These are phyloP conservation scores for Boletus hoseneyae DNA, from an alignment of 1,284 basidiomycete species.

Conservation along the genomic window DNA sequence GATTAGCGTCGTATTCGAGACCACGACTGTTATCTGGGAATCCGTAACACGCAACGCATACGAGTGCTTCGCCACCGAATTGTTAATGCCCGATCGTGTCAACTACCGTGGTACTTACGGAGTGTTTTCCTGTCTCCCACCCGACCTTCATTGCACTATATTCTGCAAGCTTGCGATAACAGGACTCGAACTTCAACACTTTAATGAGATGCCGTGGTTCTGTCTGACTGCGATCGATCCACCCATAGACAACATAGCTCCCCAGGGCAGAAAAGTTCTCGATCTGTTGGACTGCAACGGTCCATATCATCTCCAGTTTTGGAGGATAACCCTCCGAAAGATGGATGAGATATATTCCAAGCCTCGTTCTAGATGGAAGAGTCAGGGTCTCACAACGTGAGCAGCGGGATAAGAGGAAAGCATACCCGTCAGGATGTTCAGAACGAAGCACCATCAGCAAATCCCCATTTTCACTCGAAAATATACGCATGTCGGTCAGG, in stretches of 20 bases:
- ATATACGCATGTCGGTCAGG: slow-evolving; percentile 5
- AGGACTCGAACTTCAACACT: slow-evolving; percentile 1
- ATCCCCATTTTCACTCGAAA: slow-evolving; percentile 8
- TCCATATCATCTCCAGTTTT: neutral
- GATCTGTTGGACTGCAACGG: neutral
- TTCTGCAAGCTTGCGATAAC: neutral
- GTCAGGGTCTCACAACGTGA: neutral
- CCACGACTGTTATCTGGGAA: slow-evolving; percentile 5
- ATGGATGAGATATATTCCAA: slow-evolving; percentile 7
- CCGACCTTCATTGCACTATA: neutral
- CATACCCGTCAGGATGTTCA: slow-evolving; percentile 2
- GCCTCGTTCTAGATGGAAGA: slow-evolving; percentile 1
- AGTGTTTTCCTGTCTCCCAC: slow-evolving; percentile 1
- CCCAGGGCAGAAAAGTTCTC: slow-evolving; percentile 6
- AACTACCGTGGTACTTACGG: neutral
- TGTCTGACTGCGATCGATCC: slow-evolving; percentile 4
- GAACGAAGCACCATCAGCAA: slow-evolving; percentile 10
- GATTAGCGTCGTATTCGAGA: slow-evolving; percentile 9
- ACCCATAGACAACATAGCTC: slow-evolving; percentile 11
- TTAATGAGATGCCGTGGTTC: slow-evolving; percentile 1
- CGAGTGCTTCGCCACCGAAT: slow-evolving; percentile 3
- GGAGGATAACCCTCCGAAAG: neutral
- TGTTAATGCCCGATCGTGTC: neutral
- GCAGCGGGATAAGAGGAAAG: neutral
- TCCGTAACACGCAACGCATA: slow-evolving; percentile 10